A percentile compares a stretch with the other conserved stretches of the same genome.
phyloP scores from a whole-genome alignment of 345 rosid species.

The Gossypium mustelinum region DNA sequence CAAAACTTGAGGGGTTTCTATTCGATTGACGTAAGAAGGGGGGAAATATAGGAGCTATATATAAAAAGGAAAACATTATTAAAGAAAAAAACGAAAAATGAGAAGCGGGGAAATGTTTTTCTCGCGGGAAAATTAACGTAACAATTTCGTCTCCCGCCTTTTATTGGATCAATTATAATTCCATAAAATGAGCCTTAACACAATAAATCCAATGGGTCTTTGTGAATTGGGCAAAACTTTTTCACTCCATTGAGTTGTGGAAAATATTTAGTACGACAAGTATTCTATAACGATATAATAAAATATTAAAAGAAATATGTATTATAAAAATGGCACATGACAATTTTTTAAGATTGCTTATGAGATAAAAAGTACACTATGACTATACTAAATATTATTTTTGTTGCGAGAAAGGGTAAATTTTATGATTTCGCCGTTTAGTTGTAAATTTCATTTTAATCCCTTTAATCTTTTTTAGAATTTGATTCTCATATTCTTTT shows the following conservation, averaged over 20 bases:
- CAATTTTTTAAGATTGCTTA: rapidly evolving
- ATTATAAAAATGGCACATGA: too few species aligned
- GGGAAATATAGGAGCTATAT: neutral
- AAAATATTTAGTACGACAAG: too few species aligned
- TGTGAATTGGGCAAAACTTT: neutral
- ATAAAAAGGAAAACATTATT: neutral
- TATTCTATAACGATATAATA: too few species aligned
- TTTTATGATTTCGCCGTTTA: too few species aligned
- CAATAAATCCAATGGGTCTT: neutral
- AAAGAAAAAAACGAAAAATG: neutral
- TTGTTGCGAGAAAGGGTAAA: too few species aligned
- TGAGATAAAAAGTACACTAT: too few species aligned
- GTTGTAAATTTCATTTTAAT: too few species aligned
- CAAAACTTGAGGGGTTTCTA: neutral
- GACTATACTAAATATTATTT: too few species aligned
- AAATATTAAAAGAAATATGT: too few species aligned
- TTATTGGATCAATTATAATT: neutral
- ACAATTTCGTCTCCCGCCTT: slow-evolving; percentile 5
- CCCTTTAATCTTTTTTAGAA: too few species aligned
- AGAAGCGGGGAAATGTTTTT: slow-evolving; percentile 6
- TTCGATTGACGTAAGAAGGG: neutral
- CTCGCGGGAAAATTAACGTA: neutral
- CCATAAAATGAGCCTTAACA: neutral
- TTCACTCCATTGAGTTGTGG: too few species aligned
- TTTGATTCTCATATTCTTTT: too few species aligned